phyloP scores from a whole-genome alignment of 176 grass and related monocot species.

The Cenchrus fungigraminus region DNA sequence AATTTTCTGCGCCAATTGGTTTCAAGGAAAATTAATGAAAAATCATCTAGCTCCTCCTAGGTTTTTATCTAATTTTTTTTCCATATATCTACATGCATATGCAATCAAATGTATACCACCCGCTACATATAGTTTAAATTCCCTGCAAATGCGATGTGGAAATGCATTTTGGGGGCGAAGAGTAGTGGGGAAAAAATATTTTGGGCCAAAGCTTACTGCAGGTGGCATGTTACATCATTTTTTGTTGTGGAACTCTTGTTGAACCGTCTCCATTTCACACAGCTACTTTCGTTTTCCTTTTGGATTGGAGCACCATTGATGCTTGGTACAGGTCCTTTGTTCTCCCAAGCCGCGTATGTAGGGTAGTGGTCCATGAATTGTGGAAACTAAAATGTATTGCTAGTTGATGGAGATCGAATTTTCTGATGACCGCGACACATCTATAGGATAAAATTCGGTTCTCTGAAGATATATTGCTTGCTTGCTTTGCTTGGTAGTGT shows the following conservation, averaged over 20 bases:
- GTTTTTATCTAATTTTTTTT: no score
- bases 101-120: neutral
- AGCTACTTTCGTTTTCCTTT: constrained; percentile 18
- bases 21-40: neutral
- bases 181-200: neutral
- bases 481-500: no score
- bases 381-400: neutral
- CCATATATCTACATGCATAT: no score
- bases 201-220: neutral
- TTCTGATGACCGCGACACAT: neutral
- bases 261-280: constrained; percentile 22
- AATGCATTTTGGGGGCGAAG: neutral
- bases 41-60: no score
- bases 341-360: constrained; percentile 5
- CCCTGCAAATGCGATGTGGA: neutral
- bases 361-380: neutral
- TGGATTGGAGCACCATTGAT: neutral
- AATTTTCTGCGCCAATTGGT: neutral
- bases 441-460: neutral
- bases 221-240: constrained; percentile 39
- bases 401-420: neutral
- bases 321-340: neutral
- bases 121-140: neutral
- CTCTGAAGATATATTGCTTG: neutral
- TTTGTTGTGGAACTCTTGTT: constrained; percentile 15